Base-by-base conservation (phyloP, 1,284 basidiomycete species). In the Tranzscheliella williamsii region DNA sequence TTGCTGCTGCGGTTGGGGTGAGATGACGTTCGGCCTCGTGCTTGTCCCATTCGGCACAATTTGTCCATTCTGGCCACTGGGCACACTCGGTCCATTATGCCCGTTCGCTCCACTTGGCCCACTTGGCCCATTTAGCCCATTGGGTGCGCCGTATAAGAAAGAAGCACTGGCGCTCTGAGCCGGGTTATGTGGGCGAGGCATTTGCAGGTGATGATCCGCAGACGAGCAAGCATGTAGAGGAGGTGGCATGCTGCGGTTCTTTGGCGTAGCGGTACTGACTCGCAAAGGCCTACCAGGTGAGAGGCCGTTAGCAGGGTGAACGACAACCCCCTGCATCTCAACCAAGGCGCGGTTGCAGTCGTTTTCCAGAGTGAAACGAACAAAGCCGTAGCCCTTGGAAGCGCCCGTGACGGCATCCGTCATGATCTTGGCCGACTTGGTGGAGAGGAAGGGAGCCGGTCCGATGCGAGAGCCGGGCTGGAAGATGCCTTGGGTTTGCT, bases 381-480 rank as follows among this genome's bases (percentile, higher is more conserved):
- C 73, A 32, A 75, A 73, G 16, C 72, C 73, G 24, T 70, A 73
- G n/a, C 71, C 70, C n/a, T 67, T 51, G 7, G 67, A 69, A 2
- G 50, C 50, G 18, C 67, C 58, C 8, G 60, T 66, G n/a, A 57
- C 45, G 2, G 65, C 55, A n/a, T 70, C 67, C 15, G 68, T 54
- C 64, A 72, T 71, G 38, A 72, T 68, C 49, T 69, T 67, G 32
- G 71, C 69, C 16, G 67, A 65, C 43, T 66, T 65, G 42, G 67
- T 67, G 24, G 58, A 67, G n/a, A 54, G 35, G 41, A 73, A 76
- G 22, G 73, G 70, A 2, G 64, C 60, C 4, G 72, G 72, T 11
- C 56, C 62, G 22, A 66, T 44, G 36, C 63, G 60, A 4, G 60
- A 33, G 16, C 57, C 61, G 2, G 62, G 49, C 42, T 55, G 60